Base-by-base conservation (phyloP, 2,329 filamentous ascomycete species). In the Verticillium tricorpus region DNA sequence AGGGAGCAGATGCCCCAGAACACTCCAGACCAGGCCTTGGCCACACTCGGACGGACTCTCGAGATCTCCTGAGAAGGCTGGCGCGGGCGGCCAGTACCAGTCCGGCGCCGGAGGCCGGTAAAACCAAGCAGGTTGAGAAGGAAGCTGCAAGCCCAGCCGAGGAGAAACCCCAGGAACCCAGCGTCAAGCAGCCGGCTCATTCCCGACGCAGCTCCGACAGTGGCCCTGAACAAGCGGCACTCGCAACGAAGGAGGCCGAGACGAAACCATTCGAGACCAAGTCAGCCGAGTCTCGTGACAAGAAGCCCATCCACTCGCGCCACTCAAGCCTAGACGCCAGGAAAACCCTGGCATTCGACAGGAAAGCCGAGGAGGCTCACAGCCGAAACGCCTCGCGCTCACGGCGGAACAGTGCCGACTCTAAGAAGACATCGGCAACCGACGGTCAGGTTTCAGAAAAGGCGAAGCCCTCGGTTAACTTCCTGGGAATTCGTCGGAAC, bases 31-130 rank as follows among this genome's bases (percentile, higher is more conserved):
- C 31, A 2, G n/a, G 25, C 17, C 17, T 56, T 25, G 54, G 54
- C 7, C 66, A 72, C 37, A 65, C 68, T 6, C 69, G 70, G 19
- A 74, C 73, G 25, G 79, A 83, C 62, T 80, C 81, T 3, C 74
- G 76, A 45, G 82, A 85, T 50, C 62, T 85, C 55, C 71, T 85
- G 58, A 79, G 79, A 63, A 77, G 77, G 59, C 72, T 86, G 65
- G 79, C 82, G 25, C 76, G 78, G 58, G 81, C 77, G 56, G 72
- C 79, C 35, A 82, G 77, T 67, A 74, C 73, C 61, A 83, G 79
- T 62, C 80, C 80, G 25, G 69, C 74, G 2, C 65, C 71, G 15
- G 72, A 76, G 11, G 5, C 57, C 34, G 57, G 54, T 37, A 50
- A 50, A 9, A 28, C 28, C 28, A 50, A 50, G n/a, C 39, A 8